Percentiles rank a stretch among this genome's conserved stretches.
These are phyloP conservation scores for Vinca minor DNA, from an alignment of 257 asterid species.

Conservation along the genomic window DNA sequence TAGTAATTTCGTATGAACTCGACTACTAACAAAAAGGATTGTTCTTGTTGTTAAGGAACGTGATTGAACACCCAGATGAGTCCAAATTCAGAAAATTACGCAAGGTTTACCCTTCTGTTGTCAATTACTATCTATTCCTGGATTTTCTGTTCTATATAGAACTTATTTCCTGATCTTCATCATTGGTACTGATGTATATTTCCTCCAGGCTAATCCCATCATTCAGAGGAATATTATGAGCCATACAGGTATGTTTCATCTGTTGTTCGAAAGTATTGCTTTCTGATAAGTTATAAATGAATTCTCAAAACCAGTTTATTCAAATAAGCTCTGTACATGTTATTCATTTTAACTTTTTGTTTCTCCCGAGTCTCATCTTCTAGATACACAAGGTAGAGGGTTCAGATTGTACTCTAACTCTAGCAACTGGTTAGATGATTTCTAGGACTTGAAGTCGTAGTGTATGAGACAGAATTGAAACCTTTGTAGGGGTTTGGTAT, in stretches of 20 bases:
- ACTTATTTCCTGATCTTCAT: conserved; percentile 9
- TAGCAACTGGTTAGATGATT: background rate
- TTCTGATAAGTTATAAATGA: background rate
- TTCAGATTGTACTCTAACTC: background rate
- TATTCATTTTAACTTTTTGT: background rate
- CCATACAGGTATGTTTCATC: conserved; percentile 43
- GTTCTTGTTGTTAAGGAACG: conserved; percentile 54
- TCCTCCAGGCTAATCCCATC: conserved; percentile 60
- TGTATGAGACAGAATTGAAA: background rate
- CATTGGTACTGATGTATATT: conserved; percentile 13
- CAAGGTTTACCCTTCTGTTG: conserved; percentile 38
- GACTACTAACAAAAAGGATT: conserved; percentile 1
- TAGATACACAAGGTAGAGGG: background rate
- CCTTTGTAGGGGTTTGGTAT: background rate
- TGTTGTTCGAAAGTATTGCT: background rate
- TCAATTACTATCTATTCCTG: background rate
- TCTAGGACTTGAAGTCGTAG: background rate
- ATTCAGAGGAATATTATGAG: conserved; percentile 56
- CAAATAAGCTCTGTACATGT: background rate
- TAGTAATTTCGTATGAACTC: conserved; percentile 4
- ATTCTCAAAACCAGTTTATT: background rate
- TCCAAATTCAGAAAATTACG: conserved; percentile 68
- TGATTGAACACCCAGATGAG: conserved; percentile 65
- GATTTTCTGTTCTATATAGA: background rate
- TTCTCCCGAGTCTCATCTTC: background rate